phyloP scores from a whole-genome alignment of 768 basidiomycete genomes.

The Boletus subparvulus region DNA sequence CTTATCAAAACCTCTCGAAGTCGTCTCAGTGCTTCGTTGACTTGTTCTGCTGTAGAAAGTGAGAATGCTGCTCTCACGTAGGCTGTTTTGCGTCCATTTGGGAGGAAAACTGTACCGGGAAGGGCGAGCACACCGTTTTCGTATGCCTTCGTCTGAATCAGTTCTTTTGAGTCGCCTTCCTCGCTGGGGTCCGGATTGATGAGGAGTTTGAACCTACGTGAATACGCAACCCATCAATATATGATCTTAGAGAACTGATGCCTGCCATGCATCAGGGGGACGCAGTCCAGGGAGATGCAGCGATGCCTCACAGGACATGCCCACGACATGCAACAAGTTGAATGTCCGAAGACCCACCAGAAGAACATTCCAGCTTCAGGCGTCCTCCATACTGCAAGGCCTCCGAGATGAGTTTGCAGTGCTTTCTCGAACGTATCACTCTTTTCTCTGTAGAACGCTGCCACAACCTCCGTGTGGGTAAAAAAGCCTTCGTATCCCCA shows the following conservation, averaged over 20 bases:
- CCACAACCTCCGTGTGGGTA: conserved; percentile 63
- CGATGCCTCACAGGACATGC: conserved; percentile 5
- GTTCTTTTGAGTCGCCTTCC: conserved; percentile 64
- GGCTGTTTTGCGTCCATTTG: conserved; percentile 63
- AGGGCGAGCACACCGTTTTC: conserved; percentile 85
- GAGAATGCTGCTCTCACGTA: conserved; percentile 87
- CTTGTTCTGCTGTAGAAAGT: conserved; percentile 59
- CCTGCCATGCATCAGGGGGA: conserved; percentile 1
- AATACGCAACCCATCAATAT: conserved; percentile 17
- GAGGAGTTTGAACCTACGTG: conserved; percentile 66
- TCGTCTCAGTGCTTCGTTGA: conserved; percentile 70
- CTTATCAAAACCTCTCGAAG: conserved; percentile 44
- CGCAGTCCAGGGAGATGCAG: background rate
- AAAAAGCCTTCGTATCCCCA: conserved; percentile 82
- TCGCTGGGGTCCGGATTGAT: conserved; percentile 35
- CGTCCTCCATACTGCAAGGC: conserved; percentile 67
- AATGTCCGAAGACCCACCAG: conserved; percentile 50
- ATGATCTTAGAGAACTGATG: conserved; percentile 9
- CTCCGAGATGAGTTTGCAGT: conserved; percentile 73
- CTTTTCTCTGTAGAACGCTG: conserved; percentile 71
- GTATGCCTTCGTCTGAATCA: conserved; percentile 75
- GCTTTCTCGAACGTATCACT: conserved; percentile 77
- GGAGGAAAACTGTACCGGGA: conserved; percentile 81
- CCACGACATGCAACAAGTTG: background rate
- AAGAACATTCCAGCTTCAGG: conserved; percentile 90